Evolutionary conservation across 352 stramenopile genomes (phyloP), one percentile per base, ranked within the genome.

Genomic region (Phytophthora litchii): DNA sequence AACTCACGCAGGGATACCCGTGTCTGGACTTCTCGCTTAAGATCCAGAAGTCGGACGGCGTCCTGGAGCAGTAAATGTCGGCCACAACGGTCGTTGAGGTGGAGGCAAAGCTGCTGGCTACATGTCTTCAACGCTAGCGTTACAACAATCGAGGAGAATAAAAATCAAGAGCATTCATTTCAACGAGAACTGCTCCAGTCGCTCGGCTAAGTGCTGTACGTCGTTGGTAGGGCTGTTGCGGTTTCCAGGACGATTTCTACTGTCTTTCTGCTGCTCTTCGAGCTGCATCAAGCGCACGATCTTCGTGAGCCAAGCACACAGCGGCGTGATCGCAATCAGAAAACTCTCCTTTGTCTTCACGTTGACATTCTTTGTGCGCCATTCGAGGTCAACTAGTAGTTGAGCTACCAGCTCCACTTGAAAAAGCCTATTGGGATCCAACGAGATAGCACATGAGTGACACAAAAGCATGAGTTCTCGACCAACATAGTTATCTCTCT

Each of bases 21-120:
- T 98, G 87, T 70, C 51, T 99, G 36, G 97, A 99, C 80, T 99
- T 98, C 50, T 98, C 93, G 60, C 85, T 99, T 49, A 99, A 99
- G 75, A 98, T 99, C 60, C 82, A 92, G 51, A 95, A 94, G 56
- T 69, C 78, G 3, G 81, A 91, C 29, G 81, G 84, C 34, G 60
- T 93, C 17, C 48, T 92, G 34, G 14, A 71, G 35, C 58, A 72
- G 37, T 72, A 61, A 60, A 70, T 17, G 32, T 4, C n/a, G 31
- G 9, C 41, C 35, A 10, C n/a, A 23, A 35, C 7, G 12, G 21
- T 21, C 43, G 3, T 10, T 13, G 43, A 50, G 43, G 23, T n/a
- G 25, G 23, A 38, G 25, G 25, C 27, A 38, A 17, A 48, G 37
- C 11, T 36, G 40, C 27, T 17, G 46, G 47, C 40, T n/a, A n/a